Evolutionary conservation across 1,284 basidiomycete species (phyloP).

Genomic region (Tetrapyrgos nigripes): DNA sequence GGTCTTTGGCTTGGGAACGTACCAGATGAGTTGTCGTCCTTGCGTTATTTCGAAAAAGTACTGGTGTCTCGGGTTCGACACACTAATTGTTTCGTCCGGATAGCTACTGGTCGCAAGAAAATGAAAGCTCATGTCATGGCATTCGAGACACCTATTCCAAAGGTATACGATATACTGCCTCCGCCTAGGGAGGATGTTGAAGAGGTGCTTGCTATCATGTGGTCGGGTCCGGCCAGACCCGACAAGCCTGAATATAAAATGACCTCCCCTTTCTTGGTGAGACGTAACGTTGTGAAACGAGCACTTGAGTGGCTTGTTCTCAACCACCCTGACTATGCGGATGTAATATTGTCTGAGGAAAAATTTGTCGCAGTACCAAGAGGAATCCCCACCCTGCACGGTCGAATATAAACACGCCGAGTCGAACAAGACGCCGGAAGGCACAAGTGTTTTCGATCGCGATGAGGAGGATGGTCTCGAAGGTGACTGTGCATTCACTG

Average conservation of each 20-base stretch:
- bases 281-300: too few relatives aligned
- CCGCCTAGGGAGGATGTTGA: slow-evolving; percentile 4
- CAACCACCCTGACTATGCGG: too few relatives aligned
- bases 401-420: slow-evolving; percentile 29
- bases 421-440: slow-evolving; percentile 20
- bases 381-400: too few relatives aligned
- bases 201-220: slow-evolving; percentile 8
- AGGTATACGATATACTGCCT: slow-evolving; percentile 27
- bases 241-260: too few relatives aligned
- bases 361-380: too few relatives aligned
- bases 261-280: too few relatives aligned
- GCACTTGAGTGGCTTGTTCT: too few relatives aligned
- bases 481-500: slow-evolving; percentile 24
- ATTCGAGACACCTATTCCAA: slow-evolving; percentile 22
- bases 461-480: slow-evolving; percentile 21
- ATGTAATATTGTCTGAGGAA: too few relatives aligned
- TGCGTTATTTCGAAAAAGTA: slow-evolving; percentile 31
- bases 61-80: slow-evolving; percentile 20
- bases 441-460: too few relatives aligned
- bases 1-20: slow-evolving; percentile 46
- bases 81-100: too few relatives aligned
- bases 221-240: too few relatives aligned
- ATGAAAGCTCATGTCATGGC: slow-evolving; percentile 31
- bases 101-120: slow-evolving; percentile 14
- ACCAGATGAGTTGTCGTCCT: slow-evolving; percentile 29